These are phyloP conservation scores for Pyrenochaeta sp. DNA, from an alignment of 2,329 filamentous ascomycete genomes.

Conservation along the genomic window DNA sequence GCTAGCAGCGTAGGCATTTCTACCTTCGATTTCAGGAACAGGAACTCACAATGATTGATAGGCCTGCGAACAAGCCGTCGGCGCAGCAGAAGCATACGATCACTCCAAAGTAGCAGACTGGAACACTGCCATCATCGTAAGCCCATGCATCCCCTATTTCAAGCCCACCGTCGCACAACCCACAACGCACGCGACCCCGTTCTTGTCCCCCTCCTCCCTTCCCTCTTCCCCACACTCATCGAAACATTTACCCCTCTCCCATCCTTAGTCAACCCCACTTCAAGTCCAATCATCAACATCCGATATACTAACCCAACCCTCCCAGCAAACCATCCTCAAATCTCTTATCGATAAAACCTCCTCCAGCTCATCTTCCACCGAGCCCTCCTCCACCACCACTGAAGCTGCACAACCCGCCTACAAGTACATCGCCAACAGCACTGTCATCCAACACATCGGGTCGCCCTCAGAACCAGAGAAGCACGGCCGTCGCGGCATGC, in stretches of 20 bases:
- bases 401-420: conserved; percentile 66
- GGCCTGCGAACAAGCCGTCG: conserved; percentile 84
- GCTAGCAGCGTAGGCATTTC: conserved; percentile 35
- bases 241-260: conserved; percentile 1
- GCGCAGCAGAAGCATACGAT: conserved; percentile 80
- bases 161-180: conserved; percentile 4
- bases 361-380: conserved; percentile 56
- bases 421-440: conserved; percentile 98
- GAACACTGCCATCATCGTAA: conserved; percentile 93
- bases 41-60: conserved; percentile 46
- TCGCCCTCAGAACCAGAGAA: conserved; percentile 59
- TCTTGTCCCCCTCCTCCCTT: neutral
- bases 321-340: conserved; percentile 77
- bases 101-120: conserved; percentile 84
- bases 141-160: conserved; percentile 34
- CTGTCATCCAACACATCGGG: conserved; percentile 89
- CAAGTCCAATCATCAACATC: conserved; percentile 39
- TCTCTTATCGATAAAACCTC: conserved; percentile 79
- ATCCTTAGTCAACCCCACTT: conserved; percentile 37
- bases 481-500: conserved; percentile 88
- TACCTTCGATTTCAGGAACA: neutral
- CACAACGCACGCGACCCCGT: conserved; percentile 6
- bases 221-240: neutral
- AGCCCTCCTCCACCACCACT: conserved; percentile 1
- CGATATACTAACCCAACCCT: conserved; percentile 24